Evolutionary conservation across 306 rosid species (phyloP), one percentile per base, ranked within the genome.

Genomic region (Abrus precatorius): DNA sequence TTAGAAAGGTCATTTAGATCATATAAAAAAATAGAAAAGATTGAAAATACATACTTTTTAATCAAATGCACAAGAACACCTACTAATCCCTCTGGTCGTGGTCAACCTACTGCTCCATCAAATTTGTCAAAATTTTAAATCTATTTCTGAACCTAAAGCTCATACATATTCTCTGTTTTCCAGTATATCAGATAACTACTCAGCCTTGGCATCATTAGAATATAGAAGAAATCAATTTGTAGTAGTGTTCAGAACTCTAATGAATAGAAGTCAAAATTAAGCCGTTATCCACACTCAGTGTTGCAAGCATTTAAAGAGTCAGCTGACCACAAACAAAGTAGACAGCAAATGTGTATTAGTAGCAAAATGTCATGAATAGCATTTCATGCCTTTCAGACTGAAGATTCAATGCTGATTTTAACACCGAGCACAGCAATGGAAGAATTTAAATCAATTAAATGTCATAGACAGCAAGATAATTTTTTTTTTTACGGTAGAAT

Each of bases 321-420:
- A 63, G 45, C 63, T 62, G 34, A 70, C 36, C 29, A 49, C 34
- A 72, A 67, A 70, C 52, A 79, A 52, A 52, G 43, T 68, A 56
- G 14, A 60, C 7, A 9, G 30, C 53, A 52, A 43, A 74, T 61
- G 60, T 75, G 59, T 84, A 33, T 55, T 3, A 52, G 48, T 49
- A 71, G 33, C 45, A 62, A 54, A 59, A 28, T 72, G 60, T 12
- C 64, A 44, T 2, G 44, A 49, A 59, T 52, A 79, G 41, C 36
- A 68, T 78, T 61, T 74, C 47, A 53, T 78, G 79, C 34, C 54
- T 59, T 49, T 12, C 73, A 74, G 32, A 81, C 38, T 50, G 49
- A 73, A 28, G 72, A 77, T 64, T 70, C 56, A 43, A 50, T 13
- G 28, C 13, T 50, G 43, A 40, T 45, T 76, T 43, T 28, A 9